Conservation (phyloP, 352 stramenopile genomes). For the Globisporangium camurandrum region DNA sequence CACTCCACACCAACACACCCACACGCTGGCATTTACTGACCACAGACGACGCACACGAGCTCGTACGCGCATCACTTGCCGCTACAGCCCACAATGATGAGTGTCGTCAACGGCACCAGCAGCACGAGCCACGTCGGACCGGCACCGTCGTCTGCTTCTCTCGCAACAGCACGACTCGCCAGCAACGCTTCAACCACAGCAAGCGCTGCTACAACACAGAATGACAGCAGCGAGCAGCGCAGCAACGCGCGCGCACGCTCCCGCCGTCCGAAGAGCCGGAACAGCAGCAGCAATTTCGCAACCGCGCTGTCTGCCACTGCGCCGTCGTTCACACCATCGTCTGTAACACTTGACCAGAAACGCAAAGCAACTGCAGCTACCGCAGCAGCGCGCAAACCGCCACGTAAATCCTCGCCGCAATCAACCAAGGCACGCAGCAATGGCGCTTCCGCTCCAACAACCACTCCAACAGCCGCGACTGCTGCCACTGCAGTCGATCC, state of each 20-base stretch:
- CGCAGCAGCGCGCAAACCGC: not conserved
- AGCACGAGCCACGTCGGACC: slow-evolving; percentile 21
- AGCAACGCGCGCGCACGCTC: not conserved
- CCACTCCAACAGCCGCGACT: not conserved
- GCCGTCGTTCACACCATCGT: slow-evolving; percentile 7
- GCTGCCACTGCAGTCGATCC: slow-evolving; percentile 7
- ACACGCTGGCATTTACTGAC: not conserved
- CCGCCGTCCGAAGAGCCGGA: slow-evolving; percentile 9
- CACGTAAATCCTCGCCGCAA: not conserved
- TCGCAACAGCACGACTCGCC: slow-evolving; percentile 19
- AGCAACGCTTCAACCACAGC: slow-evolving; percentile 10
- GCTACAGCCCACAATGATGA: slow-evolving; percentile 15
- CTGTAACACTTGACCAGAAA: slow-evolving; percentile 16
- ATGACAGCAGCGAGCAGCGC: not conserved
- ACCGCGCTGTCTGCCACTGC: slow-evolving; percentile 9
- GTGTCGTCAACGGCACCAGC: slow-evolving; percentile 23
- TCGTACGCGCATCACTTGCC: not conserved
- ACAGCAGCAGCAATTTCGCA: not conserved
- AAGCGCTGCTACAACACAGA: not conserved
- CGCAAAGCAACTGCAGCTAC: not conserved
- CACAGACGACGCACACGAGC: not conserved
- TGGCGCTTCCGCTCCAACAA: slow-evolving; percentile 1
- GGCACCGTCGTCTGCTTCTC: too few relatives aligned
- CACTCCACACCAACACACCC: too few relatives aligned
- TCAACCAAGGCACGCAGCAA: not conserved